phyloP scores from a whole-genome alignment of 257 asterid species.

The Solanum gandarillasii region DNA sequence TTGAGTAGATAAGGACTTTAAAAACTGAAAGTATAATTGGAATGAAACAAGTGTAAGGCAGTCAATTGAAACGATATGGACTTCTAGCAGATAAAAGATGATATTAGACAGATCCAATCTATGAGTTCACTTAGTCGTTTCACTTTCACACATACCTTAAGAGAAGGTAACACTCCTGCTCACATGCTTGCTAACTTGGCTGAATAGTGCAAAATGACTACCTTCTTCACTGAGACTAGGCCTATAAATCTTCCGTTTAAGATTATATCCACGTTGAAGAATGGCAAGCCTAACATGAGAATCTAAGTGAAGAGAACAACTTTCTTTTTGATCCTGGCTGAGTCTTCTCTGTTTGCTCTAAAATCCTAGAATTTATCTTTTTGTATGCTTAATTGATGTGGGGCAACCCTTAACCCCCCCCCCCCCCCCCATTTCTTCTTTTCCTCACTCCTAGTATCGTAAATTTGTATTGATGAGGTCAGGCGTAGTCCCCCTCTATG shows the following conservation, averaged over 20 bases:
- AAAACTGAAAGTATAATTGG: not conserved
- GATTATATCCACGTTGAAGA: not conserved
- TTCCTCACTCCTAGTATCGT: not conserved
- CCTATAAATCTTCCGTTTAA: not conserved
- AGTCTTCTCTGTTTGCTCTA: constrained; percentile 3
- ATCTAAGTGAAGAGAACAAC: not conserved
- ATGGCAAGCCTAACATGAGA: not conserved
- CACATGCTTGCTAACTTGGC: not conserved
- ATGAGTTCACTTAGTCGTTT: not conserved
- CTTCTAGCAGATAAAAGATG: not conserved
- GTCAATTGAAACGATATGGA: not conserved
- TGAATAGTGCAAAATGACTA: not conserved
- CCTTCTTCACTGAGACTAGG: not conserved
- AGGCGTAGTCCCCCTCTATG: not conserved
- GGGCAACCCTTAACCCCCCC: not conserved
- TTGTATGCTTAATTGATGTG: not conserved
- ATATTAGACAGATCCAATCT: not conserved
- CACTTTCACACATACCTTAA: not conserved
- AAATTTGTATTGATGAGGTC: not conserved
- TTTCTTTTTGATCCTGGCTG: not conserved
- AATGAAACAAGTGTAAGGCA: not conserved
- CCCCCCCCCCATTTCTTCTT: not conserved
- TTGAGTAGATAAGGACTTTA: not conserved
- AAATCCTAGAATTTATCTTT: not conserved
- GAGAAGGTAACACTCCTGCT: not conserved